These are phyloP conservation scores for Stenogyne calaminthoides DNA, from an alignment of 305 asterid genomes.

Conservation along the genomic window DNA sequence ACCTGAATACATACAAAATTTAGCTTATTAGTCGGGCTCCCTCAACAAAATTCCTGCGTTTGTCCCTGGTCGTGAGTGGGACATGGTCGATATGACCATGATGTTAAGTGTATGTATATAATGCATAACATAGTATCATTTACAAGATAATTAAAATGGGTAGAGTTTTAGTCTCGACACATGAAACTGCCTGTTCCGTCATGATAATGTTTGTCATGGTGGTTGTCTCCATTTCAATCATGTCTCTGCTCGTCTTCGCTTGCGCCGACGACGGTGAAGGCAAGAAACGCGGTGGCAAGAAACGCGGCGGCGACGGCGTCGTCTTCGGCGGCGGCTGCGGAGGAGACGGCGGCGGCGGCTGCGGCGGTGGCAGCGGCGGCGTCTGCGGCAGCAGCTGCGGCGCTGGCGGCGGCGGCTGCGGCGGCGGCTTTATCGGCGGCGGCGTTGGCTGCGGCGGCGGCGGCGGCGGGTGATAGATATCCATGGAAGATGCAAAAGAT, in stretches of 20 bases:
- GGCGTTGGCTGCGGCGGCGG: no score
- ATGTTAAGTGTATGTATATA: background rate
- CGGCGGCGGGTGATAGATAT: no score
- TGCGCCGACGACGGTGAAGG: background rate
- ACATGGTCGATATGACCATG: no score
- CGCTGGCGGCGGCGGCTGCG: background rate
- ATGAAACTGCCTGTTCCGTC: background rate
- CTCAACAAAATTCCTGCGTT: no score
- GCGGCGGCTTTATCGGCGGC: background rate
- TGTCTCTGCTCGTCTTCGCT: background rate
- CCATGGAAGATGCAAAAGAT: no score
- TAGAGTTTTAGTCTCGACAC: background rate
- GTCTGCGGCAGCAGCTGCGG: no score
- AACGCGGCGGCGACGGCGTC: background rate
- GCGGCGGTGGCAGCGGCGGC: background rate
- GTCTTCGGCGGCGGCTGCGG: background rate
- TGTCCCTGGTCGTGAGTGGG: no score
- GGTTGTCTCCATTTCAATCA: background rate
- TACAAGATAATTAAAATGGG: background rate
- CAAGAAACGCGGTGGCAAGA: background rate
- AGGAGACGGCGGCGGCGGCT: background rate
- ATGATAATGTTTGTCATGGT: background rate
- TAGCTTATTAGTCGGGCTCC: no score
- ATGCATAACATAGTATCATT: background rate
- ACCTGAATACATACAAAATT: no score